phyloP scores from a whole-genome alignment of 257 asterid genomes.

The Solanum corneliomulleri region DNA sequence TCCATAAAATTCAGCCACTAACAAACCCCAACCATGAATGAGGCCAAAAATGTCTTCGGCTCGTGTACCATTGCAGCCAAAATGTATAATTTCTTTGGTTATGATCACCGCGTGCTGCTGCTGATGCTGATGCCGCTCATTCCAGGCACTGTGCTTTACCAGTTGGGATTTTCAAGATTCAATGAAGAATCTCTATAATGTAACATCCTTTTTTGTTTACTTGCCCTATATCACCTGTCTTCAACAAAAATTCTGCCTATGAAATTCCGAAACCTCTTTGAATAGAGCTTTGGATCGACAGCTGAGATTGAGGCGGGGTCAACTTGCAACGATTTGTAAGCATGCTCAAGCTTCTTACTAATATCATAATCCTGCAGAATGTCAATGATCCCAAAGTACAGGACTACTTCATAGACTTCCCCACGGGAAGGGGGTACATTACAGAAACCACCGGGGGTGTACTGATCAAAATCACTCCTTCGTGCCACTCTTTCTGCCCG shows the following conservation, averaged over 20 bases:
- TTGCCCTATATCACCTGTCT: constrained; percentile 40
- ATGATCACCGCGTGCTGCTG: background rate
- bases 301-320: constrained; percentile 89
- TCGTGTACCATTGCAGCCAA: background rate
- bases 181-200: constrained; percentile 12
- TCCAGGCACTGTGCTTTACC: background rate
- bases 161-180: constrained; percentile 15
- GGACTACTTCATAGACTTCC: constrained; percentile 67
- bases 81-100: background rate
- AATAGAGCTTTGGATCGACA: constrained; percentile 83
- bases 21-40: background rate
- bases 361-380: constrained; percentile 89
- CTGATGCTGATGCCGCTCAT: background rate
- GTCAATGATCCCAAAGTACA: constrained; percentile 88
- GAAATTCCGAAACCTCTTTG: constrained; percentile 79
- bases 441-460: constrained; percentile 37
- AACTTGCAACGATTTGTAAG: constrained; percentile 82
- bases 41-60: background rate
- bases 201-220: background rate
- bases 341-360: constrained; percentile 91
- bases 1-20: constrained; percentile 56
- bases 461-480: constrained; percentile 70
- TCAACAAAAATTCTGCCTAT: constrained; percentile 67
- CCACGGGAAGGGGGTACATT: constrained; percentile 32
- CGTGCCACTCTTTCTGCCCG: constrained; percentile 72